Conservation (phyloP, 1,284 basidiomycete genomes). For the Cryptococcus amylolentus region DNA sequence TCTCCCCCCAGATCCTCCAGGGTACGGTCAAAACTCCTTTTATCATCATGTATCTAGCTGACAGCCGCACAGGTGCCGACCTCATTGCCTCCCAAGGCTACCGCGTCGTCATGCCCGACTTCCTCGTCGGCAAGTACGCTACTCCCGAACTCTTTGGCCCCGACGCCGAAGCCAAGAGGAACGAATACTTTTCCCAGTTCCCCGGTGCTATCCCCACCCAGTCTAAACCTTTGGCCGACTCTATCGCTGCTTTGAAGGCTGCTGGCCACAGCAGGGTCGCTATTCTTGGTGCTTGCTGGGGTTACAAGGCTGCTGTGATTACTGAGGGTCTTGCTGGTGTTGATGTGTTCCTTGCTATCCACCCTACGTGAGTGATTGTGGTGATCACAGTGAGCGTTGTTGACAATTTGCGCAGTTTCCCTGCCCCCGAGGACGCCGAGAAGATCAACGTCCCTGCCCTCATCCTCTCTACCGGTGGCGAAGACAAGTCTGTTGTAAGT, state of each 20-base stretch:
- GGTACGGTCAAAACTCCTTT: conserved; percentile 28
- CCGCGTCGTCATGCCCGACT: conserved; percentile 52
- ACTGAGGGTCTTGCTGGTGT: conserved; percentile 23
- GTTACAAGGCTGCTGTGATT: conserved; percentile 36
- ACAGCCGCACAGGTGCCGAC: conserved; percentile 39
- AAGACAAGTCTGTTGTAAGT: conserved; percentile 45
- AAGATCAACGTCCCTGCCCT: conserved; percentile 46
- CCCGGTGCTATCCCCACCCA: conserved; percentile 39
- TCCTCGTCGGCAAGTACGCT: conserved; percentile 48
- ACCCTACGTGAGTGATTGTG: conserved; percentile 41
- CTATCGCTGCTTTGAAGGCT: conserved; percentile 40
- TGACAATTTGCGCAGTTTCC: conserved; percentile 28
- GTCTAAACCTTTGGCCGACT: conserved; percentile 31
- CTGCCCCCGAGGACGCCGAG: conserved; percentile 46
- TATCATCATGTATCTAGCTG: neutral
- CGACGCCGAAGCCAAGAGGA: conserved; percentile 26
- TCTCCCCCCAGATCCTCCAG: conserved; percentile 52
- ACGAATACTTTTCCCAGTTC: conserved; percentile 37
- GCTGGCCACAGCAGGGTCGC: conserved; percentile 43
- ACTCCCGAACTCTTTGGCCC: conserved; percentile 41
- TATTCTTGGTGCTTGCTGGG: conserved; percentile 51
- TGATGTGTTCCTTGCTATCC: conserved; percentile 35
- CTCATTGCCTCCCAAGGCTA: conserved; percentile 46
- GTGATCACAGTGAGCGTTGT: no score
- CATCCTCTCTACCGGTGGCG: conserved; percentile 50